A percentile compares a stretch with the other conserved stretches of the same genome.
Conservation (phyloP, 805 yeast species). For the Nakazawaea wyomingensis region DNA sequence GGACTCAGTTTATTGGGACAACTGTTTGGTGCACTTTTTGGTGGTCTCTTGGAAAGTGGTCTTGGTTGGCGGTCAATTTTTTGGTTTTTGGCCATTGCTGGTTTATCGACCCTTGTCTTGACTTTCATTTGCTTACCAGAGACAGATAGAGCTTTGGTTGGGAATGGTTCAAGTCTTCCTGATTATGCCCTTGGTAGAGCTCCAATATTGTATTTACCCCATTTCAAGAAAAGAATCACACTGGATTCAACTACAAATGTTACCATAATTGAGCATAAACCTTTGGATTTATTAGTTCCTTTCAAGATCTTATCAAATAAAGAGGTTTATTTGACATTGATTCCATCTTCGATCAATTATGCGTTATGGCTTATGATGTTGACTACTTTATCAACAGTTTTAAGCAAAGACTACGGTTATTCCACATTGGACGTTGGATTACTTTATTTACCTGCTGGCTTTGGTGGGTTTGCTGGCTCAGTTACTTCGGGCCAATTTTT, state of each 20-base stretch:
- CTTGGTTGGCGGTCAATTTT: conserved; percentile 76
- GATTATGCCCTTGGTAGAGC: conserved; percentile 33
- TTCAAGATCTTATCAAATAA: conserved; percentile 36
- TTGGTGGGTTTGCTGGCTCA: conserved; percentile 57
- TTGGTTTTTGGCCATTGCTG: conserved; percentile 67
- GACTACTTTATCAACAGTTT: conserved; percentile 51
- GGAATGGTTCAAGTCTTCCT: conserved; percentile 63
- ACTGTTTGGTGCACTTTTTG: conserved; percentile 75
- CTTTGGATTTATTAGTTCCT: conserved; percentile 26
- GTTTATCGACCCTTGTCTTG: conserved; percentile 37
- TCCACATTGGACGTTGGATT: conserved; percentile 51
- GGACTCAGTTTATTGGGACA: conserved; percentile 70
- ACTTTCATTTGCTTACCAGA: conserved; percentile 56
- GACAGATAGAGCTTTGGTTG: conserved; percentile 66
- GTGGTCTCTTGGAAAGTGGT: conserved; percentile 45
- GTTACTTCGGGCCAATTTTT: conserved; percentile 47
- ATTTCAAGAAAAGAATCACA: conserved; percentile 25
- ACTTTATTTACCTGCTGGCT: conserved; percentile 63
- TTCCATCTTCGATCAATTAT: conserved; percentile 55
- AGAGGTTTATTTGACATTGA: conserved; percentile 40
- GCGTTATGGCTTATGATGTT: conserved; percentile 59
- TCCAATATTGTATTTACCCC: conserved; percentile 34
- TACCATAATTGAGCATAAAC: conserved; percentile 16
- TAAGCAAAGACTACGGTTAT: conserved; percentile 42
- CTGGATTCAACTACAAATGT: conserved; percentile 20